These are phyloP conservation scores for Trichoderma simmonsii DNA, from an alignment of 2,329 filamentous ascomycete species.

Conservation along the genomic window DNA sequence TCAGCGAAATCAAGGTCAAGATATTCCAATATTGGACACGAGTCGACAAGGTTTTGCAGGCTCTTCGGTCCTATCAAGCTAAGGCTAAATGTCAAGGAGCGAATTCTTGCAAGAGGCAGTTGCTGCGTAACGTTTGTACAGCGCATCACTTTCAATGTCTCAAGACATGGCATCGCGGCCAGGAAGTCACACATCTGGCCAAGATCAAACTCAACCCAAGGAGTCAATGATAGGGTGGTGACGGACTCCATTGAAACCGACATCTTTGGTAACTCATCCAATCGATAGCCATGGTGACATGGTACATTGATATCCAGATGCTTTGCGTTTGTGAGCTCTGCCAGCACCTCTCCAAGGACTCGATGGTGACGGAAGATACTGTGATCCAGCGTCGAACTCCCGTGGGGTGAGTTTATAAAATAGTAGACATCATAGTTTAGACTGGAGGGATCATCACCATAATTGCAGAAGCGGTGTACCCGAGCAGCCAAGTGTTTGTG, in stretches of 20 bases:
- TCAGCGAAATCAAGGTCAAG: no score
- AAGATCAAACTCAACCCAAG: accelerated
- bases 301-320: background rate
- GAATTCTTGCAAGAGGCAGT: background rate
- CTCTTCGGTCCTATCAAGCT: background rate
- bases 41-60: background rate
- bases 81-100: background rate
- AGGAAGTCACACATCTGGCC: background rate
- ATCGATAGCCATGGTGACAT: background rate
- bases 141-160: background rate
- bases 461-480: background rate
- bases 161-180: background rate
- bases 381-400: no score
- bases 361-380: no score
- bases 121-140: no score
- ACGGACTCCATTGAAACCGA: background rate
- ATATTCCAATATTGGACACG: background rate
- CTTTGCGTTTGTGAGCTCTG: background rate
- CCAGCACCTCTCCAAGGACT: no score
- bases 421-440: no score
- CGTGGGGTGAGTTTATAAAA: no score
- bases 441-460: no score
- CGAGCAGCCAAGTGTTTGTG: background rate
- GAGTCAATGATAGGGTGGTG: no score
- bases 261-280: background rate